These are phyloP conservation scores for Penicillium verrucosum DNA, from an alignment of 2,329 filamentous ascomycete genomes.

Conservation along the genomic window DNA sequence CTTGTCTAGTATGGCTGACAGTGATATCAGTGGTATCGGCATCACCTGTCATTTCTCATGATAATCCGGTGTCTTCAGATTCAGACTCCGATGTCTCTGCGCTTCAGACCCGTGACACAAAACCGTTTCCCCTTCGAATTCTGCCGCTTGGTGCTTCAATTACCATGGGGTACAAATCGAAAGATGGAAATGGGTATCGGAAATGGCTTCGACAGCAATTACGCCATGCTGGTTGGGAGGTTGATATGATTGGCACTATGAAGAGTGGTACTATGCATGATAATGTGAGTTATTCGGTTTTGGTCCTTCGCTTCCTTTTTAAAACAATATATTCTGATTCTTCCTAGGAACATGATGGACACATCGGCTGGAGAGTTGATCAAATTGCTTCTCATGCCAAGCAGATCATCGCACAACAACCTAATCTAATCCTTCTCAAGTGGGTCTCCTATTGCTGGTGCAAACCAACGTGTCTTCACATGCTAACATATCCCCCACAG, in stretches of 20 bases:
- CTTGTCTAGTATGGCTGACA: conserved; percentile 6
- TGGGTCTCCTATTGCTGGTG: neutral
- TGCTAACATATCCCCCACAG: conserved; percentile 15
- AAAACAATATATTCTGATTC: neutral
- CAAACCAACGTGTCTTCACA: neutral
- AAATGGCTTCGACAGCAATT: conserved; percentile 37
- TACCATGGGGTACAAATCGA: conserved; percentile 33
- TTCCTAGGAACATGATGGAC: conserved; percentile 25
- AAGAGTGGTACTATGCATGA: conserved; percentile 26
- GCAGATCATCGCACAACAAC: conserved; percentile 13
- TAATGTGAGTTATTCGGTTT: conserved; percentile 16
- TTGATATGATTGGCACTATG: conserved; percentile 29
- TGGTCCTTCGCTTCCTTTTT: neutral
- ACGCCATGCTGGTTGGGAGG: conserved; percentile 24
- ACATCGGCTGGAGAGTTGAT: conserved; percentile 24
- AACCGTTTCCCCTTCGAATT: conserved; percentile 13
- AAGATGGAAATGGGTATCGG: conserved; percentile 42
- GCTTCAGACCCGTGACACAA: neutral
- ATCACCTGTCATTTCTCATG: neutral
- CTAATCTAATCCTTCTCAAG: conserved; percentile 31
- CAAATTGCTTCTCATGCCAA: conserved; percentile 14
- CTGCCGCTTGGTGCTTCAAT: conserved; percentile 40
- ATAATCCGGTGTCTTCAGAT: neutral
- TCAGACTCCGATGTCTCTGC: neutral
- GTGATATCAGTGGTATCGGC: neutral